These are phyloP conservation scores for Erodium chrysanthum DNA, from an alignment of 441 rosid species.

Conservation along the genomic window DNA sequence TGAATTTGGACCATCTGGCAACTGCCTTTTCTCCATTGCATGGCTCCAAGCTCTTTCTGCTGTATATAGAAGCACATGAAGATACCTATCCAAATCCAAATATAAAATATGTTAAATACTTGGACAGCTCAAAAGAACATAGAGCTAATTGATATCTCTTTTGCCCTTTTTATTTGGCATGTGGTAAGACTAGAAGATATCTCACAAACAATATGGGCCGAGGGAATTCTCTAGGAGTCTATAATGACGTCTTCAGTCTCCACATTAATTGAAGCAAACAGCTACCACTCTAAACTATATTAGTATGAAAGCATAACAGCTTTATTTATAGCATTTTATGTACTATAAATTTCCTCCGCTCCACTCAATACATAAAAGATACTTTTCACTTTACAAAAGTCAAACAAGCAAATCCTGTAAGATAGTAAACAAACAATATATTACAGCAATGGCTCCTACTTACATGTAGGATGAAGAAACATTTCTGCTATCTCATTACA, in stretches of 20 bases:
- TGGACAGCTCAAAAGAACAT: neutral
- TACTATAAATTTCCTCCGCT: neutral
- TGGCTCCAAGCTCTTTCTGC: conserved; percentile 99
- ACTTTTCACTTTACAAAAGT: neutral
- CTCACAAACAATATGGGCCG: neutral
- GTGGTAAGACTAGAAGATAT: neutral
- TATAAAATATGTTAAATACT: conserved; percentile 14
- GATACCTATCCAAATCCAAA: conserved; percentile 46
- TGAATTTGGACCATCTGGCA: conserved; percentile 88
- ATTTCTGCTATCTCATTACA: neutral
- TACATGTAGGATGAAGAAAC: neutral
- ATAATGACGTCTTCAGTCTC: neutral
- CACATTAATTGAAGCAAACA: neutral
- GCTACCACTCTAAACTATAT: neutral
- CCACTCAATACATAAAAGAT: neutral
- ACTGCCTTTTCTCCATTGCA: conserved; percentile 98
- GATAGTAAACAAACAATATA: neutral
- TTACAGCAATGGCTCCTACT: neutral
- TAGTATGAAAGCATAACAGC: neutral
- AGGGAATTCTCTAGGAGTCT: neutral
- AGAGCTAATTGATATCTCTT: neutral
- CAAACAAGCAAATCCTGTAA: neutral
- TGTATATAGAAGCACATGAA: conserved; percentile 80
- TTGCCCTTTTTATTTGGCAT: too few relatives aligned
- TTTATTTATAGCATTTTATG: neutral